Conservation (phyloP, 306 rosid species). For the Gleditsia sinensis region DNA sequence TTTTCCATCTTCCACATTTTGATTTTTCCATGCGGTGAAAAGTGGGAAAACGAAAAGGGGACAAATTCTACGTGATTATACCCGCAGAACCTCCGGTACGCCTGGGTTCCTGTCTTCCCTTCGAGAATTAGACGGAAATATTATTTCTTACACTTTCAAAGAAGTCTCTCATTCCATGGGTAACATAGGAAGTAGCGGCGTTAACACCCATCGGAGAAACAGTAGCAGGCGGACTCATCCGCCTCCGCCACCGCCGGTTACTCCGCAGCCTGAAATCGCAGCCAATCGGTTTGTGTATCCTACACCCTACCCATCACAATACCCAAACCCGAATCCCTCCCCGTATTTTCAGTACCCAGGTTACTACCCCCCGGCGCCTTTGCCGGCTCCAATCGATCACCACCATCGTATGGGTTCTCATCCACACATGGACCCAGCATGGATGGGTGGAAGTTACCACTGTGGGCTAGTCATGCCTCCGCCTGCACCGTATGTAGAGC, state of each 20-base stretch:
- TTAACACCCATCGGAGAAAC: conserved; percentile 54
- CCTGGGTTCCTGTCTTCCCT: neutral
- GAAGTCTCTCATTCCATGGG: conserved; percentile 56
- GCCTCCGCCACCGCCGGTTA: conserved; percentile 57
- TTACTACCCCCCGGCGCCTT: conserved; percentile 37
- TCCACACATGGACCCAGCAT: conserved; percentile 28
- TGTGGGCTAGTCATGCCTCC: conserved; percentile 52
- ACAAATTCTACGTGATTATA: neutral
- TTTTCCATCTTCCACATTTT: neutral
- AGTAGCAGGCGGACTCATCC: conserved; percentile 56
- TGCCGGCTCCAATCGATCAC: conserved; percentile 30
- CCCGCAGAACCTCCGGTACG: neutral
- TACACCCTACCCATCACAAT: conserved; percentile 62
- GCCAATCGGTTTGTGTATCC: conserved; percentile 61
- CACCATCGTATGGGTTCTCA: conserved; percentile 16
- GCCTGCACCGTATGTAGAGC: conserved; percentile 59
- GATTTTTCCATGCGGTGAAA: neutral
- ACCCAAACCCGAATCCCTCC: conserved; percentile 41
- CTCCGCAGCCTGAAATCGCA: conserved; percentile 73
- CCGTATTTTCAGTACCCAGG: conserved; percentile 41
- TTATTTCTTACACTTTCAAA: neutral
- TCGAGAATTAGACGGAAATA: neutral
- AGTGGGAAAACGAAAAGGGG: neutral
- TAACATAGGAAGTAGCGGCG: conserved; percentile 60
- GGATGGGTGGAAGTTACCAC: conserved; percentile 64